Evolutionary conservation across 106 monocot genomes (phyloP).

Genomic region (Allium cepa): DNA sequence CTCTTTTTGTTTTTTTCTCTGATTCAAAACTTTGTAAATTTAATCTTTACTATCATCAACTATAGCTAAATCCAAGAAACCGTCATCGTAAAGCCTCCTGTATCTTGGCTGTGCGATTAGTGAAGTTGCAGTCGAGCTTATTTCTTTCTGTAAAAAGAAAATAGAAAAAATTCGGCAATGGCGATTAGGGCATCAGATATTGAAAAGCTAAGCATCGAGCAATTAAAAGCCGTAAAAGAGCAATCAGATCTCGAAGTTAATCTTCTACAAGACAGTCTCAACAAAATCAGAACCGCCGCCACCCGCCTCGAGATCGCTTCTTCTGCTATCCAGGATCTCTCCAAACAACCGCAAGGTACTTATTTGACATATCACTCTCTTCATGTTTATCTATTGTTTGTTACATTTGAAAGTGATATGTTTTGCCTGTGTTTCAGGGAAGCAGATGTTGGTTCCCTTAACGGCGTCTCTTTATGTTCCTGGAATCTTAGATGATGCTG

Average conservation of each 20-base stretch:
- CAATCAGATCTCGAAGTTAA: slow-evolving; percentile 85
- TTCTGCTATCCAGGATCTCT: slow-evolving; percentile 77
- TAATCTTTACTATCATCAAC: too few relatives aligned
- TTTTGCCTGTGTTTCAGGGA: slow-evolving; percentile 31
- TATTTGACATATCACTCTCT: background rate
- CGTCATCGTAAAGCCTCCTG: too few relatives aligned
- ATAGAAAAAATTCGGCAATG: background rate
- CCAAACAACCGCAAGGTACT: slow-evolving; percentile 63
- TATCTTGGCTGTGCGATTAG: too few relatives aligned
- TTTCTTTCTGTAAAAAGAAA: background rate
- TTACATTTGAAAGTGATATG: background rate
- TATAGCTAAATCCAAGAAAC: too few relatives aligned
- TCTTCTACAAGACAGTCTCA: slow-evolving; percentile 91
- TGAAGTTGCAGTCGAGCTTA: too few relatives aligned
- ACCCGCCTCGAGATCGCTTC: slow-evolving; percentile 75
- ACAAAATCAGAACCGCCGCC: slow-evolving; percentile 81
- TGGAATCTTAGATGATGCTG: slow-evolving; percentile 78
- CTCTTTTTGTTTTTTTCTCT: too few relatives aligned
- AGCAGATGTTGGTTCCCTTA: slow-evolving; percentile 92
- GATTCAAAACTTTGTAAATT: too few relatives aligned
- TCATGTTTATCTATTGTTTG: background rate
- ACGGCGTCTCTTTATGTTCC: slow-evolving; percentile 94
- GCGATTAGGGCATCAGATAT: slow-evolving; percentile 27
- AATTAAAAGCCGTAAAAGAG: slow-evolving; percentile 78
- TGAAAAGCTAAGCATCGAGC: slow-evolving; percentile 84